Base-by-base conservation (phyloP, 2,329 filamentous ascomycete species). In the Neoscytalidium dimidiatum region DNA sequence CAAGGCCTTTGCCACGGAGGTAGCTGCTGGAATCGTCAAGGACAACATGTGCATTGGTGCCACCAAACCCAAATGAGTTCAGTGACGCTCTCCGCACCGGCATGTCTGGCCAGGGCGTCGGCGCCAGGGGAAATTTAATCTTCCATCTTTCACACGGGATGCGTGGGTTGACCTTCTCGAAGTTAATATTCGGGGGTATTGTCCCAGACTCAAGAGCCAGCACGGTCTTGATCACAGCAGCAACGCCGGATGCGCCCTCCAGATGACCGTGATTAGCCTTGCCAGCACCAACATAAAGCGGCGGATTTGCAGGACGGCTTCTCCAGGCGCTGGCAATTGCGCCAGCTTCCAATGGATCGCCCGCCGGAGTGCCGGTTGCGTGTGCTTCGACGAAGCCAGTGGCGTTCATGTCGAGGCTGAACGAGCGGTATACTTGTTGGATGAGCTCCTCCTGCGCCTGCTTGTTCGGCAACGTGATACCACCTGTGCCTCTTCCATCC, bases 331-430 rank as follows among this genome's bases (percentile, higher is more conserved):
- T 17, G 3, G 44, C 11, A 38, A 75, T 71, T 1, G 72, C 72
- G n/a, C 65, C 62, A 0, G 71, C 69, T 44, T 75, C 72, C 5
- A 69, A 70, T 5, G 71, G 70, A 60, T 75, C 73, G 9, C 86
- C 85, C 2, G 83, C 84, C 26, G 82, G 80, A 0, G 86, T 89
- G 3, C 86, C 86, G 0, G 86, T 89, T 6, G 86, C 86, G 68
- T 88, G 68, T 5, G 66, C 65, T 46, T 72, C 70, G 28, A 72
- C 68, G 28, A 67, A 71, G 6, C 64, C 23, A 1, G 67, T 67
- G n/a, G 43, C 52, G 8, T 21, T 14, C 1, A 62, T 62, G 66
- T 69, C 64, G 2, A 81, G 71, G 1, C 76, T 77, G 9, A 76
- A 75, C 9, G 67, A 70, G 19, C 56, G 60, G 66, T 83, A 83